These are phyloP conservation scores for Fusarium denticulatum DNA, from an alignment of 2,329 filamentous ascomycete genomes.

Conservation along the genomic window DNA sequence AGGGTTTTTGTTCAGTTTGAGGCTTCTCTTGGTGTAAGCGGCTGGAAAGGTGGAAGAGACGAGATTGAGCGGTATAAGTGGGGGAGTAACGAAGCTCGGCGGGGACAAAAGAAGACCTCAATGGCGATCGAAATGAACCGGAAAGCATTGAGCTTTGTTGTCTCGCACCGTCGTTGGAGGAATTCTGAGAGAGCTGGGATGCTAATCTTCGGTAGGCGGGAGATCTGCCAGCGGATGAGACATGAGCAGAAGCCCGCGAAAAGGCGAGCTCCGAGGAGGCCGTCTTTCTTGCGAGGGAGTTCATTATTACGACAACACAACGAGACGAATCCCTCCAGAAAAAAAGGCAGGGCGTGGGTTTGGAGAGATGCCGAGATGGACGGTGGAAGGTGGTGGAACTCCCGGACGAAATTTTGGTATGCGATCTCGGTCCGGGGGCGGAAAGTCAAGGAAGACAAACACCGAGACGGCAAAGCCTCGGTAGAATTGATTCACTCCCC, in stretches of 20 bases:
- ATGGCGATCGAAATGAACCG: conserved; percentile 47
- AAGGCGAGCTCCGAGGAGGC: conserved; percentile 54
- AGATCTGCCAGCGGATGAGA: conserved; percentile 54
- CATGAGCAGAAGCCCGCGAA: conserved; percentile 53
- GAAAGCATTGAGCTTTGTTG: conserved; percentile 41
- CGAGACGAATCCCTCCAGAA: conserved; percentile 44
- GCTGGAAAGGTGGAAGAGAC: conserved; percentile 48
- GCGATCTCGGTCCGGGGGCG: conserved; percentile 50
- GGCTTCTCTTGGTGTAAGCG: conserved; percentile 48
- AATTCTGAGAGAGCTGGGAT: conserved; percentile 47
- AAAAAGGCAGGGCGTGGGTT: conserved; percentile 42
- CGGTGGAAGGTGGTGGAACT: conserved; percentile 44
- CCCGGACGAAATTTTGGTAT: conserved; percentile 52
- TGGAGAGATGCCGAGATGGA: conserved; percentile 30
- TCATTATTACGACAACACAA: conserved; percentile 53
- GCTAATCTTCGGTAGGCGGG: conserved; percentile 61
- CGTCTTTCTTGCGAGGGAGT: conserved; percentile 57
- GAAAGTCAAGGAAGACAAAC: conserved; percentile 45
- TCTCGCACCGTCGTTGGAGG: conserved; percentile 41
- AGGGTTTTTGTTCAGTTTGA: conserved; percentile 42
- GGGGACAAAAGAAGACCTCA: conserved; percentile 59
- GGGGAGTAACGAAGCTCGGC: conserved; percentile 48
- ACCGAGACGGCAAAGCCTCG: conserved; percentile 50
- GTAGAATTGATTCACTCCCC: conserved; percentile 28
- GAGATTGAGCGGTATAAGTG: conserved; percentile 45